phyloP scores from a whole-genome alignment of 2,329 filamentous ascomycete species.

The Grosmannia serpens region DNA sequence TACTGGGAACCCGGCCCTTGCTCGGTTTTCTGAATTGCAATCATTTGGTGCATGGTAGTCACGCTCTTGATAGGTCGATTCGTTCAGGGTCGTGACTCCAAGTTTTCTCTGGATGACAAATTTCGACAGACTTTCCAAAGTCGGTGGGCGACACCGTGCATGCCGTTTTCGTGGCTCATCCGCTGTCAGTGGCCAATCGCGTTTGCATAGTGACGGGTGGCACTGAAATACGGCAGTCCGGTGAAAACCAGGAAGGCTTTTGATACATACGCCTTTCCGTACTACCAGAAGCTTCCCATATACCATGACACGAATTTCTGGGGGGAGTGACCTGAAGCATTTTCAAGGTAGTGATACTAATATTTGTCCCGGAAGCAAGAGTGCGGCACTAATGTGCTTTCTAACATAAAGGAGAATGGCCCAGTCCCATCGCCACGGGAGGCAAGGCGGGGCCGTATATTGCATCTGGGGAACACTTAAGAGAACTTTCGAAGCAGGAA shows the following conservation, averaged over 20 bases:
- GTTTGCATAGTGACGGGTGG: background rate
- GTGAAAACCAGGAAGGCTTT: background rate
- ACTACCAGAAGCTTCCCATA: constrained; percentile 1
- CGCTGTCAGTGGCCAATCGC: background rate
- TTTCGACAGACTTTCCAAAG: background rate
- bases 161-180: background rate
- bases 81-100: background rate
- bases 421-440: background rate
- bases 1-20: background rate
- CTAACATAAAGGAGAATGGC: background rate
- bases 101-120: background rate
- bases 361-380: too few species aligned
- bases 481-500: too few species aligned
- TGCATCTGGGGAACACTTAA: background rate
- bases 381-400: background rate
- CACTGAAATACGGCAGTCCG: background rate
- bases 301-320: constrained; percentile 30
- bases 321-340: constrained; percentile 35
- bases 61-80: background rate
- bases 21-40: background rate
- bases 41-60: background rate
- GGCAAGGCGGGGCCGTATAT: background rate
- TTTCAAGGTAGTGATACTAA: background rate
- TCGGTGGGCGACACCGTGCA: background rate
- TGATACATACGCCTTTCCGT: background rate